phyloP scores from a whole-genome alignment of 305 asterid species.

The Fraxinus velutina region DNA sequence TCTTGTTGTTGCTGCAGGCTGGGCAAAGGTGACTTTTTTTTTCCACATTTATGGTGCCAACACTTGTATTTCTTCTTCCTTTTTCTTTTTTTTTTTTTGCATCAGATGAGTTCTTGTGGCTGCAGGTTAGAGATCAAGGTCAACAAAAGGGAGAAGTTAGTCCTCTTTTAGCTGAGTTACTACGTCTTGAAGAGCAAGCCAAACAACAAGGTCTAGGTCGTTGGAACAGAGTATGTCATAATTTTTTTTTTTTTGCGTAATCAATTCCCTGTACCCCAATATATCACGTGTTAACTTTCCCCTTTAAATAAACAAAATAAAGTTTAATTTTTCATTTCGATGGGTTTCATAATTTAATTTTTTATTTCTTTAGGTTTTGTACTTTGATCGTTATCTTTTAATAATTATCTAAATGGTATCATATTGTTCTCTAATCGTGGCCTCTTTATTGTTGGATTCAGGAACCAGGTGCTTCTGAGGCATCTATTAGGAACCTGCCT shows the following conservation, averaged over 20 bases:
- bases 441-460: constrained; percentile 32
- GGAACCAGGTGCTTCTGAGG: constrained; percentile 82
- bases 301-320: not conserved
- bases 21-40: constrained; percentile 75
- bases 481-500: constrained; percentile 71
- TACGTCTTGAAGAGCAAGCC: constrained; percentile 82
- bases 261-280: not conserved
- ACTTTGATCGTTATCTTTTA: not conserved
- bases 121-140: constrained; percentile 93
- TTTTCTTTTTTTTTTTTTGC: not conserved
- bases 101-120: constrained; percentile 12
- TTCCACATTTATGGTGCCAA: constrained; percentile 5
- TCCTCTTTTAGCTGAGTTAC: constrained; percentile 69
- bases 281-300: not conserved
- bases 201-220: constrained; percentile 91
- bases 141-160: constrained; percentile 92
- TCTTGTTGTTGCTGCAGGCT: constrained; percentile 85
- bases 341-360: not conserved
- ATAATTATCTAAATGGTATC: not conserved
- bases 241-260: not conserved
- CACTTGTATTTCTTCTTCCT: not conserved
- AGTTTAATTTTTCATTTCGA: not conserved
- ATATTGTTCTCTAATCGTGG: constrained; percentile 1
- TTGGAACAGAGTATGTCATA: constrained; percentile 73
- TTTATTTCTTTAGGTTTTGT: not conserved